Evolutionary conservation across 768 basidiomycete genomes (phyloP), one percentile per base, ranked within the genome.

Genomic region (Boletellus ananas): DNA sequence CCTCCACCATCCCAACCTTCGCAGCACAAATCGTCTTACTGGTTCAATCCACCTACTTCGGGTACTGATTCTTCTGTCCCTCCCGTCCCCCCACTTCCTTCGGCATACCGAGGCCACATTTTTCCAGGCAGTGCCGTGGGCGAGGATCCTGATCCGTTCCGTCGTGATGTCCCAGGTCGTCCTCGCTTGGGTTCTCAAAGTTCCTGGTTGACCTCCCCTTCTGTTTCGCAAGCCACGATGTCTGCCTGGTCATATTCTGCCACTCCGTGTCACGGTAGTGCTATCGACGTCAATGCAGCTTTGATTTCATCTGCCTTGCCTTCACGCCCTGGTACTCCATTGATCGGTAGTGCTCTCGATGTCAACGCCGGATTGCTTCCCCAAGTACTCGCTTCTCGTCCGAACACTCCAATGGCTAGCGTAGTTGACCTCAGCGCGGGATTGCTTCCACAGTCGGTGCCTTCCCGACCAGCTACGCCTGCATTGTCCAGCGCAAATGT

Each of bases 191-290:
- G 76, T 9, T 87, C 86, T 7, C 84, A 86, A 62, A 80, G 72
- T 16, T 90, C 87, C 4, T 89, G 87, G 87, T 64, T 90, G 49
- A 84, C 84, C 0, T 85, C 84, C 4, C 76, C 77, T 7, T 73
- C 79, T 38, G 80, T 74, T 11, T 79, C 83, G 11, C 80, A 79
- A 38, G 69, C 73, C 13, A 81, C 83, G 0, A 49, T 82, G 18
- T 79, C 86, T 20, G 76, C 79, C 9, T 89, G 85, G 84, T 86
- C 84, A 2, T 88, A 79, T 70, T 80, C 87, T 16, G 67, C 79
- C 3, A 76, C 75, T 16, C 71, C 66, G 18, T 63, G 59, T 25
- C 72, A 72, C 35, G 68, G 64, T 13, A 76, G 73, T 51, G 62
- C 72, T 3, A 62, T 68, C 1, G 79, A 80, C 51, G 56, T 77